Conservation (phyloP, 73 alveolate genomes). For the Urostyla sp. region DNA sequence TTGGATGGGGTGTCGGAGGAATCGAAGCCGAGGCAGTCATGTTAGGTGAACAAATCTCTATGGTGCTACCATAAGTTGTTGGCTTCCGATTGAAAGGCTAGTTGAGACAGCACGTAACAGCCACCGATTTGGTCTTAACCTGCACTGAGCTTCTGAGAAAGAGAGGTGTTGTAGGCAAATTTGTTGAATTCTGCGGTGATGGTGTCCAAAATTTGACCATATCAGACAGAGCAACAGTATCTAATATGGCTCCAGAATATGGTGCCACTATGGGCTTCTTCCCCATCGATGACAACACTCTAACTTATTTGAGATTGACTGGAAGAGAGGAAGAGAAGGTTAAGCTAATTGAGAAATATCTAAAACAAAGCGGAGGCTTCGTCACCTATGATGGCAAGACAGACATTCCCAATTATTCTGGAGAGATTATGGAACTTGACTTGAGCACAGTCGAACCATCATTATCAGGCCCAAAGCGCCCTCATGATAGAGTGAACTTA, state of each 20-base stretch:
- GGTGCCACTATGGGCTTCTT: slow-evolving; percentile 94
- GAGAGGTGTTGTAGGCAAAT: slow-evolving; percentile 95
- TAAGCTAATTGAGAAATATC: slow-evolving; percentile 67
- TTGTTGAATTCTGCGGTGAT: slow-evolving; percentile 94
- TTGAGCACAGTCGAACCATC: slow-evolving; percentile 82
- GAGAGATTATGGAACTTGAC: slow-evolving; percentile 81
- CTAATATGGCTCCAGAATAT: slow-evolving; percentile 93
- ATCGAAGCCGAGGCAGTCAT: slow-evolving; percentile 95
- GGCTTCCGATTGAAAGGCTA: slow-evolving; percentile 87
- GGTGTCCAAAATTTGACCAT: slow-evolving; percentile 79
- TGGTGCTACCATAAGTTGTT: slow-evolving; percentile 92
- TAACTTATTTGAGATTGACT: slow-evolving; percentile 71
- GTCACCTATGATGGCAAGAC: slow-evolving; percentile 66
- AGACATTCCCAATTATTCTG: slow-evolving; percentile 73
- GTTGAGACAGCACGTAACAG: slow-evolving; percentile 77
- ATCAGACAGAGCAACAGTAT: slow-evolving; percentile 92
- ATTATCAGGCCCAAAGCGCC: slow-evolving; percentile 86
- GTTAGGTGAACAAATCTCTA: slow-evolving; percentile 89
- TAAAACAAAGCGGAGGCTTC: slow-evolving; percentile 78
- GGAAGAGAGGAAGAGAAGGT: slow-evolving; percentile 75
- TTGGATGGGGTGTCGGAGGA: slow-evolving; percentile 97
- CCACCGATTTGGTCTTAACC: slow-evolving; percentile 91
- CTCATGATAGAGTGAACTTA: slow-evolving; percentile 62
- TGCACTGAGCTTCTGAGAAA: slow-evolving; percentile 84
- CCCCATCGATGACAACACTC: slow-evolving; percentile 86